These are phyloP conservation scores for Dacryopinax spathularia DNA, from an alignment of 768 basidiomycete species.

Conservation along the genomic window DNA sequence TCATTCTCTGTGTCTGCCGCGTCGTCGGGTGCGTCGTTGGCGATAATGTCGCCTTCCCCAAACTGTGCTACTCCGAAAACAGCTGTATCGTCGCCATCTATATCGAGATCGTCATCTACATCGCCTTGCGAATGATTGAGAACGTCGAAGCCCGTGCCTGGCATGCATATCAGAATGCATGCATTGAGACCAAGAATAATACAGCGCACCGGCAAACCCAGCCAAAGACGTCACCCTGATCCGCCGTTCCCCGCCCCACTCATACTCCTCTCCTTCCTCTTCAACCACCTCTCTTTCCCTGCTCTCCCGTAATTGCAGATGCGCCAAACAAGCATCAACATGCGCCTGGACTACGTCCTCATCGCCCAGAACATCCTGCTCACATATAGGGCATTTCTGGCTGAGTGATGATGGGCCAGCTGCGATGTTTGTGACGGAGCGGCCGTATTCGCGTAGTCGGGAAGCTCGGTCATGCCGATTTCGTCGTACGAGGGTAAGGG, in stretches of 20 bases:
- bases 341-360: conserved; percentile 63
- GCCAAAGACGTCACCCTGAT: conserved; percentile 26
- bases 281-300: conserved; percentile 27
- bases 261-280: conserved; percentile 30
- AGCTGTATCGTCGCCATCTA: conserved; percentile 60
- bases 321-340: conserved; percentile 61
- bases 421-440: conserved; percentile 41
- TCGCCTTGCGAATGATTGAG: conserved; percentile 44
- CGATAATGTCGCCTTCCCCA: conserved; percentile 54
- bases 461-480: conserved; percentile 53
- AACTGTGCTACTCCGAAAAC: conserved; percentile 61
- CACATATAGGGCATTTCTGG: conserved; percentile 59
- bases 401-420: conserved; percentile 17
- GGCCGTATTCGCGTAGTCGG: conserved; percentile 52
- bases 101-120: conserved; percentile 65
- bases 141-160: conserved; percentile 60
- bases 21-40: conserved; percentile 12
- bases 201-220: conserved; percentile 24
- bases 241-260: conserved; percentile 37
- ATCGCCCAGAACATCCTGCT: conserved; percentile 43
- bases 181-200: not conserved
- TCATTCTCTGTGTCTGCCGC: conserved; percentile 28
- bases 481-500: conserved; percentile 48
- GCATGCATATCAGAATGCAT: not conserved
- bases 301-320: conserved; percentile 28